Evolutionary conservation across 495 filamentous ascomycete genomes (phyloP).

Genomic region (Podospora pseudocomata): DNA sequence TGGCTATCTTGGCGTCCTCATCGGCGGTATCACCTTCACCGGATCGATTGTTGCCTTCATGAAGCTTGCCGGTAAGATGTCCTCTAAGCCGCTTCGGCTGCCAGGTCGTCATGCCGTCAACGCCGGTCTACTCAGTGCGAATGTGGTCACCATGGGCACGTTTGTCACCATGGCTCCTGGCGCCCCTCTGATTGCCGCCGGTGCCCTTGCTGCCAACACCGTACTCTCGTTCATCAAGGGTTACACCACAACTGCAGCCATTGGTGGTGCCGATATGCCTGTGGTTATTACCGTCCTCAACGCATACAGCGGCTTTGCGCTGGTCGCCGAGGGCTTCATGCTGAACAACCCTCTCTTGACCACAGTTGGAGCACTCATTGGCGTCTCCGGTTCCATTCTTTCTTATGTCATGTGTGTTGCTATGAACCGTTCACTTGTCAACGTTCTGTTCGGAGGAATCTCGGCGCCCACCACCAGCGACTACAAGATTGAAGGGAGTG

Average conservation of each 20-base stretch:
- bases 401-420: slow-evolving; percentile 79
- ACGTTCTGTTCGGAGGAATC: slow-evolving; percentile 79
- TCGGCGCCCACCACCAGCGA: slow-evolving; percentile 55
- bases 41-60: slow-evolving; percentile 78
- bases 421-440: slow-evolving; percentile 77
- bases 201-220: slow-evolving; percentile 67
- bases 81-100: slow-evolving; percentile 63
- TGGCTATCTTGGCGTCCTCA: slow-evolving; percentile 74
- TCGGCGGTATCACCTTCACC: slow-evolving; percentile 80
- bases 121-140: slow-evolving; percentile 62
- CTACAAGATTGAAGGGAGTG: slow-evolving; percentile 68
- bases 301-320: slow-evolving; percentile 78
- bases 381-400: slow-evolving; percentile 76
- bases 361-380: slow-evolving; percentile 74
- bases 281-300: slow-evolving; percentile 84
- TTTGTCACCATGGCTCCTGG: slow-evolving; percentile 75
- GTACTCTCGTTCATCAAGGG: slow-evolving; percentile 75
- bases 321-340: slow-evolving; percentile 83
- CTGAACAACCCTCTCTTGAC: slow-evolving; percentile 77
- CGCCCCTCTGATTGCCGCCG: slow-evolving; percentile 67
- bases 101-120: slow-evolving; percentile 70
- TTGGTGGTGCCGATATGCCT: slow-evolving; percentile 84
- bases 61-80: slow-evolving; percentile 74
- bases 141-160: slow-evolving; percentile 72
- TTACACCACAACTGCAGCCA: slow-evolving; percentile 75